Percentiles rank a stretch among this genome's conserved stretches.
These are phyloP conservation scores for Jackrogersella multiformis DNA, from an alignment of 495 filamentous ascomycete genomes.

Conservation along the genomic window DNA sequence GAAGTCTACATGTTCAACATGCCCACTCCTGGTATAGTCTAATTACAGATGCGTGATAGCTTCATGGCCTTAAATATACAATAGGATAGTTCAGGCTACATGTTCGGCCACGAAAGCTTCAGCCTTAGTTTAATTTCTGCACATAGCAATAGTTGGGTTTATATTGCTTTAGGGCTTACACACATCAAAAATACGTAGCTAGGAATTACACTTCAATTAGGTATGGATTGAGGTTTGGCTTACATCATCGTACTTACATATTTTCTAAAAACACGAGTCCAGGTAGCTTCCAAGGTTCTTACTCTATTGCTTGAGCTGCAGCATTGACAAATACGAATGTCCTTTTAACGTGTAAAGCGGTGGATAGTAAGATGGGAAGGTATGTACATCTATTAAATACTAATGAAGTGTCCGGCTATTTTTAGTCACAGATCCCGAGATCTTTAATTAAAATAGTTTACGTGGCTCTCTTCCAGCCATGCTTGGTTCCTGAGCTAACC, in stretches of 20 bases:
- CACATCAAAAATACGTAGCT: slow-evolving; percentile 1
- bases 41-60: neutral
- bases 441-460: slow-evolving; percentile 10
- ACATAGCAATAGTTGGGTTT: neutral
- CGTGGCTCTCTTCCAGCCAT: slow-evolving; percentile 32
- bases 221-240: neutral
- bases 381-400: neutral
- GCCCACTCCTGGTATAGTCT: neutral
- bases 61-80: neutral
- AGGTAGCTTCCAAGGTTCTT: neutral
- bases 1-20: neutral
- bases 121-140: neutral
- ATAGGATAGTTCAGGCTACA: neutral
- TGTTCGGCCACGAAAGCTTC: neutral
- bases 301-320: neutral
- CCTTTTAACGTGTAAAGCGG: neutral
- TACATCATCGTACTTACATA: neutral
- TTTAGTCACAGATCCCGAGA: neutral
- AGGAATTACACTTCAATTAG: neutral
- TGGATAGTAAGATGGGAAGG: neutral
- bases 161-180: slow-evolving; percentile 1
- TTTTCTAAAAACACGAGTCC: neutral
- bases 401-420: neutral
- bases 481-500: slow-evolving; percentile 40
- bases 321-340: neutral